Percentiles rank a stretch among this genome's conserved stretches.
These are phyloP conservation scores for Phytophthora quininea DNA, from an alignment of 352 stramenopile species.

Conservation along the genomic window DNA sequence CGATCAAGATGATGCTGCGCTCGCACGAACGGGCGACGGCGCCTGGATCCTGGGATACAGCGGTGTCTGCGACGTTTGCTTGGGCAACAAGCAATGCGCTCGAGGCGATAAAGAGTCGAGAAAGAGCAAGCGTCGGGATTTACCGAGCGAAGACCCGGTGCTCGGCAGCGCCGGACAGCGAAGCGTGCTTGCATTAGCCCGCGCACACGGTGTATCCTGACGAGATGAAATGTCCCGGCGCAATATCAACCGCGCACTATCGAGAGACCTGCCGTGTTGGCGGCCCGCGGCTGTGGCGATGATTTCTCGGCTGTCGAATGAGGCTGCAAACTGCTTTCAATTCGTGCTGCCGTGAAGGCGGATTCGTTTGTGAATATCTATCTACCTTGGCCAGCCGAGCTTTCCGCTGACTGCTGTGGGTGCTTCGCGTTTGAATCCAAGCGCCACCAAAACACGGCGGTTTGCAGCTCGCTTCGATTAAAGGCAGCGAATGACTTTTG, in stretches of 20 bases:
- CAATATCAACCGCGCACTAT: no score
- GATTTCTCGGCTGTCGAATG: neutral
- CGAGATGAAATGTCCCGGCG: neutral
- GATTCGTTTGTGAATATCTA: neutral
- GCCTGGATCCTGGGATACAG: constrained; percentile 26
- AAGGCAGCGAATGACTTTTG: neutral
- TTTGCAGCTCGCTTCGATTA: neutral
- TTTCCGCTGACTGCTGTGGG: neutral
- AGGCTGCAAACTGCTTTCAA: constrained; percentile 2
- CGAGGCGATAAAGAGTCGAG: constrained; percentile 22
- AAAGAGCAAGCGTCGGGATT: constrained; percentile 28
- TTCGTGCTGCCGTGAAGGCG: neutral
- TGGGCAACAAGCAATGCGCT: constrained; percentile 6
- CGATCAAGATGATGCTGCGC: constrained; percentile 18
- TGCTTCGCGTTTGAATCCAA: neutral
- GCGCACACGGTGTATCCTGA: constrained; percentile 8
- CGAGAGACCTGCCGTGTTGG: neutral
- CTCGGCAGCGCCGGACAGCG: neutral
- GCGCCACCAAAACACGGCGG: neutral
- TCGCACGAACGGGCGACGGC: constrained; percentile 17
- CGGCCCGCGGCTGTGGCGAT: neutral
- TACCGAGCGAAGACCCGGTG: neutral
- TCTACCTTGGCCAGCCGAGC: neutral
- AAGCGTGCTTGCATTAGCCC: constrained; percentile 7
- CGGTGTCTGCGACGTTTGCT: constrained; percentile 31